Evolutionary conservation across 148 eudicot species (phyloP), one percentile per base, ranked within the genome.

Genomic region (Beta vulgaris): DNA sequence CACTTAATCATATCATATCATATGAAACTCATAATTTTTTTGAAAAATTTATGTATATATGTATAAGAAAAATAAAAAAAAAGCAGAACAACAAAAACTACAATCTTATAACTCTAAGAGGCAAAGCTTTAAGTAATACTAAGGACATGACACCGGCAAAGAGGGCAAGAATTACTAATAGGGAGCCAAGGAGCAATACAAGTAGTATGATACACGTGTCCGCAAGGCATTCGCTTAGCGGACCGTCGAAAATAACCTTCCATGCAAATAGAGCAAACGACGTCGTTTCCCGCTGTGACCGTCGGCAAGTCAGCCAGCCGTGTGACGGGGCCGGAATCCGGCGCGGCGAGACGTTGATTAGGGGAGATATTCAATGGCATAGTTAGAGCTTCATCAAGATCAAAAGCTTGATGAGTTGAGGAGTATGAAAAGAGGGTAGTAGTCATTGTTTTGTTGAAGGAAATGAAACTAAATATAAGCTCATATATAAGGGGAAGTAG

Each of bases 121-220:
- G n/a, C n/a, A n/a, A n/a, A n/a, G n/a, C n/a, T n/a, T n/a, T n/a
- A n/a, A n/a, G n/a, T n/a, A n/a, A n/a, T n/a, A n/a, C n/a, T n/a
- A 23, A 64, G 28, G 68, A 77, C 74, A 25, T 25, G 25, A 44
- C 66, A 66, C 68, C 82, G 76, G 26, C 85, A 82, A 78, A 82
- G 69, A 21, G 85, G 85, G 53, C 82, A 82, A 71, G 76, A 82
- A 26, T 78, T 70, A 26, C 19, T 70, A 15, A 54, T 29, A 15
- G 79, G 70, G 28, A 82, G 76, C 85, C 85, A 82, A 1, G 85
- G 55, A 6, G 76, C 48, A 43, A 78, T 78, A 78, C 85, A 82
- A 3, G 43, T 35, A 9, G 66, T 77, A 66, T 82, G 85, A 59
- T 70, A 82, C 58, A 82, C 82, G 69, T 82, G 85, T 26, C 82